Conservation (phyloP, 306 rosid species). For the Vicia sativa region DNA sequence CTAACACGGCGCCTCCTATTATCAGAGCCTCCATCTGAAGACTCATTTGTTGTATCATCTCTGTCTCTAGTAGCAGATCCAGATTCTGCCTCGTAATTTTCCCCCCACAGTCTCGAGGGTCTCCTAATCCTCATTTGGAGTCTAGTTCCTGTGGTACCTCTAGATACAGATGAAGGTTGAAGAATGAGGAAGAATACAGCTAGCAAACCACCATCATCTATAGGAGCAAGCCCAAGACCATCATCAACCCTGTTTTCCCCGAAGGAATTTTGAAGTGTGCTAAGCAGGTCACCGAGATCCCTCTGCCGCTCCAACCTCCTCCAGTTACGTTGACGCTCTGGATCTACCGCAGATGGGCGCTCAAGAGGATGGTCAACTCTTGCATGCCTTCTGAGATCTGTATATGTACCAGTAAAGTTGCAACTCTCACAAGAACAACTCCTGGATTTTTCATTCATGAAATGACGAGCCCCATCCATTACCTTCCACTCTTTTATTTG, state of each 20-base stretch:
- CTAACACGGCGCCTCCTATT: slow-evolving; percentile 62
- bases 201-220: slow-evolving; percentile 82
- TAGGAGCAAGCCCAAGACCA: slow-evolving; percentile 57
- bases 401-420: slow-evolving; percentile 73
- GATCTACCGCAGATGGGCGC: slow-evolving; percentile 91
- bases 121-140: slow-evolving; percentile 81
- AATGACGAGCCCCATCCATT: slow-evolving; percentile 79
- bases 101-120: slow-evolving; percentile 79
- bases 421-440: slow-evolving; percentile 92
- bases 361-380: slow-evolving; percentile 84
- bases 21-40: slow-evolving; percentile 83
- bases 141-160: slow-evolving; percentile 69
- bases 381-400: slow-evolving; percentile 95
- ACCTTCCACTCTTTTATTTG: slow-evolving; percentile 81
- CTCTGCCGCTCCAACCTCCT: slow-evolving; percentile 93
- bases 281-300: slow-evolving; percentile 89
- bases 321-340: slow-evolving; percentile 90
- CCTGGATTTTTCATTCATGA: slow-evolving; percentile 89
- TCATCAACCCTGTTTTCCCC: slow-evolving; percentile 82
- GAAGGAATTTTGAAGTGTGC: slow-evolving; percentile 86
- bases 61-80: slow-evolving; percentile 75
- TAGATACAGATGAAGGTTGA: slow-evolving; percentile 78
- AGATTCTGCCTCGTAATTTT: slow-evolving; percentile 76
- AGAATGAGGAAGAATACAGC: slow-evolving; percentile 86
- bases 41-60: slow-evolving; percentile 74